Conservation (phyloP, 805 yeast genomes). For the Kodamaea lidongshanica region DNA sequence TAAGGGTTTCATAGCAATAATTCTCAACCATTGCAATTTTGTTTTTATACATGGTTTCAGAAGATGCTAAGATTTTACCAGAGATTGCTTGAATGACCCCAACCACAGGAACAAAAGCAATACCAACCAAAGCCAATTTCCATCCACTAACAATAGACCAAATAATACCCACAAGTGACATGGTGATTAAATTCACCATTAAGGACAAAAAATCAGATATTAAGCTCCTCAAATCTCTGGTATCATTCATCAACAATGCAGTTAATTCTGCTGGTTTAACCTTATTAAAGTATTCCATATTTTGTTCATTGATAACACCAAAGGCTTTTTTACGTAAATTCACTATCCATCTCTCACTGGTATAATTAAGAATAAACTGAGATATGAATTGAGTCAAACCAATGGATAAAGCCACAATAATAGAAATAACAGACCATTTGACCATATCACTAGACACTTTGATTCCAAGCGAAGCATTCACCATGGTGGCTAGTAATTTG, state of each 20-base stretch:
- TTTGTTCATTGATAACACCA: constrained; percentile 44
- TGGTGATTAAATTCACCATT: constrained; percentile 44
- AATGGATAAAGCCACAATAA: constrained; percentile 57
- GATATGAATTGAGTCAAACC: constrained; percentile 53
- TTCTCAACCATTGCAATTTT: constrained; percentile 51
- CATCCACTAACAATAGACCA: constrained; percentile 84
- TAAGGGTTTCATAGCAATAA: constrained; percentile 45
- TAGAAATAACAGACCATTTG: constrained; percentile 65
- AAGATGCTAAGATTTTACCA: constrained; percentile 43
- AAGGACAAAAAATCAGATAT: constrained; percentile 58
- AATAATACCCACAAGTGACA: constrained; percentile 54
- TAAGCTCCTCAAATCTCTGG: constrained; percentile 66
- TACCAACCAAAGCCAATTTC: constrained; percentile 79
- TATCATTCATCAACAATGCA: constrained; percentile 71
- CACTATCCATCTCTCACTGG: constrained; percentile 65
- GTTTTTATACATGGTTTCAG: constrained; percentile 58
- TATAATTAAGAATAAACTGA: constrained; percentile 43
- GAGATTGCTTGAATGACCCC: constrained; percentile 45
- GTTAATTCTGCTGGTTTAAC: constrained; percentile 48
- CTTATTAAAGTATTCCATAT: constrained; percentile 46
- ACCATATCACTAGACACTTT: constrained; percentile 29
- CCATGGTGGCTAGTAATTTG: constrained; percentile 56
- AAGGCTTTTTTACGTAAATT: constrained; percentile 47
- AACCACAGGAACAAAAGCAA: constrained; percentile 67
- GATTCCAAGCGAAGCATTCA: constrained; percentile 37